Conservation (phyloP, 2,329 filamentous ascomycete species). For the Cytospora schulzeri region DNA sequence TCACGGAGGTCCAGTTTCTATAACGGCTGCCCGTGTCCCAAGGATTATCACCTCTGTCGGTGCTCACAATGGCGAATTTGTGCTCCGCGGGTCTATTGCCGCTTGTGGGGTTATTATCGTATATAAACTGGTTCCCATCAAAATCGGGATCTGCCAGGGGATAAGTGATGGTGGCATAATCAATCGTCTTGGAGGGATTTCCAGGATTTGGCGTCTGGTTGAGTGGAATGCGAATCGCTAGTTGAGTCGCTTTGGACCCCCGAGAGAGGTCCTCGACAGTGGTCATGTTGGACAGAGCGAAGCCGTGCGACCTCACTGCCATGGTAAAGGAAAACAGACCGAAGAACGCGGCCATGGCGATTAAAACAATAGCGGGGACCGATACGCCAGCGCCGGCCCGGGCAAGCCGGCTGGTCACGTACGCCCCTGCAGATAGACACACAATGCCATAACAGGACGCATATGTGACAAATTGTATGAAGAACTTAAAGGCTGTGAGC, state of each 20-base stretch:
- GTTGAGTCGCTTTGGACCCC: slow-evolving; percentile 63
- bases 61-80: slow-evolving; percentile 75
- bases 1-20: slow-evolving; percentile 75
- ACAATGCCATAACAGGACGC: slow-evolving; percentile 68
- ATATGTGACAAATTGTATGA: slow-evolving; percentile 83
- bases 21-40: slow-evolving; percentile 74
- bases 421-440: slow-evolving; percentile 63
- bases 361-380: slow-evolving; percentile 63
- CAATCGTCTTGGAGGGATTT: slow-evolving; percentile 4
- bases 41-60: slow-evolving; percentile 75
- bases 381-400: slow-evolving; percentile 48
- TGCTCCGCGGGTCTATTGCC: slow-evolving; percentile 27
- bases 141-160: slow-evolving; percentile 47
- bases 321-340: slow-evolving; percentile 80
- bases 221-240: slow-evolving; percentile 72
- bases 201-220: slow-evolving; percentile 29
- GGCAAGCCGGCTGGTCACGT: slow-evolving; percentile 61
- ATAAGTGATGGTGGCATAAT: slow-evolving; percentile 59
- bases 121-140: slow-evolving; percentile 28
- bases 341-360: slow-evolving; percentile 73
- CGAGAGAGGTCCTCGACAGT: slow-evolving; percentile 78
- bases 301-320: slow-evolving; percentile 70
- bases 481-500: slow-evolving; percentile 79
- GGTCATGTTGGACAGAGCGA: slow-evolving; percentile 73
- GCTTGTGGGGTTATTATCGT: slow-evolving; percentile 24